Base-by-base conservation (phyloP, 192 early-diverging fungal species). In the Linnemannia exigua region DNA sequence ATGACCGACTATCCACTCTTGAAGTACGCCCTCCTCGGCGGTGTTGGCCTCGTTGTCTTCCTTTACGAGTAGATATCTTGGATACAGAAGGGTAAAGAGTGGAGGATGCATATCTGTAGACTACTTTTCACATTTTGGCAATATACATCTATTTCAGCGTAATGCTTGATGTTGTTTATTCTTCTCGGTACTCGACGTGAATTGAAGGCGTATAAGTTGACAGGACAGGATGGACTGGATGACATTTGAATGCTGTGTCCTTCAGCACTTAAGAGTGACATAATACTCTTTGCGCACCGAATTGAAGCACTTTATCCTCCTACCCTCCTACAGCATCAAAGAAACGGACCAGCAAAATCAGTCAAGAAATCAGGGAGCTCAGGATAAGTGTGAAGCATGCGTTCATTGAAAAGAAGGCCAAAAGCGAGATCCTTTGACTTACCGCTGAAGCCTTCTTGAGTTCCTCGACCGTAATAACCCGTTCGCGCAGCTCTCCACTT, bases 1-100 rank as follows among this genome's bases (percentile, higher is more conserved):
- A 95, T 99, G 93, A 99, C 98, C 84, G 97, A 99, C 78, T 98
- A 96, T 72, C 97, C 97, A 79, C 92, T 96, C 88, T 87, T 97
- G n/a, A 99, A 99, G 85, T 93, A 90, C 61, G 92, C 92, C 0
- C 90, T 99, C 31, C 85, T 99, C 75, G 95, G 91, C 35, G 92
- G 92, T 7, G 90, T 99, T 47, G 95, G 94, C 48, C 81, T 96
- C 44, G 87, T 95, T 74, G 94, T 92, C 38, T 84, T 97, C 66
- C 35, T 86, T n/a, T 86, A 86, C 66, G 84, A 86, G 75, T 86
- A 80, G 61, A 46, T 6, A 9, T 44, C 41, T 44, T 44, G 41
- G 41, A 44, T 44, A 50, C 19, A 33, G 15, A 33, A 22, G 5
- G 7, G 38, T 48, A 46, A 3, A 22, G 69, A 71, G 37, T 41